Percentiles rank a stretch among this genome's conserved stretches.
phyloP scores from a whole-genome alignment of 1,139 yeast species.

The Scheffersomyces segobiensis region DNA sequence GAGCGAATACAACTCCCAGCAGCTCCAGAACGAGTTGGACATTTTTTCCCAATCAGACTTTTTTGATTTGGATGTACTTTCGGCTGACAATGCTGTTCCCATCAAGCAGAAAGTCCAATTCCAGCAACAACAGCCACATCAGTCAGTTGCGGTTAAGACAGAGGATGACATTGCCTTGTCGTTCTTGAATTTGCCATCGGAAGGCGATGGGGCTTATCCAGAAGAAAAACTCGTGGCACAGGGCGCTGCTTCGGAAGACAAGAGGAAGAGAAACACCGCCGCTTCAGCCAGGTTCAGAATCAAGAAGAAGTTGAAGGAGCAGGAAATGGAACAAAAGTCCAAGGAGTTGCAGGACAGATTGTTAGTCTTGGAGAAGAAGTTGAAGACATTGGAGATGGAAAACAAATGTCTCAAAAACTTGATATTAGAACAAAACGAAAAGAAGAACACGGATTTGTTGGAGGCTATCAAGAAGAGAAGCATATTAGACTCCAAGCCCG shows the following conservation, averaged over 20 bases:
- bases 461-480: constrained; percentile 45
- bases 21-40: constrained; percentile 36
- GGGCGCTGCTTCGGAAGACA: constrained; percentile 32
- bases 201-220: background rate
- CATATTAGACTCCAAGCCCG: constrained; percentile 30
- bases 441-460: constrained; percentile 39
- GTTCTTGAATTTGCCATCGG: constrained; percentile 7
- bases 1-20: constrained; percentile 15
- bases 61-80: constrained; percentile 47
- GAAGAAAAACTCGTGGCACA: background rate
- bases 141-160: constrained; percentile 7
- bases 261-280: constrained; percentile 60
- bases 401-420: constrained; percentile 63
- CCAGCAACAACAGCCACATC: constrained; percentile 1
- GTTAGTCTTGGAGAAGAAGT: constrained; percentile 39
- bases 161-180: constrained; percentile 9
- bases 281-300: constrained; percentile 64
- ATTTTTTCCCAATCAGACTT: constrained; percentile 48
- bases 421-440: constrained; percentile 48
- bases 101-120: constrained; percentile 13
- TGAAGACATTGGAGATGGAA: constrained; percentile 69
- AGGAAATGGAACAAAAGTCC: constrained; percentile 55
- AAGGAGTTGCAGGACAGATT: constrained; percentile 45
- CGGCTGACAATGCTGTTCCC: constrained; percentile 24
- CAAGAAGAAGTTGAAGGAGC: constrained; percentile 60